Percentiles rank a stretch among this genome's conserved stretches.
Conservation (phyloP, 345 rosid species). For the Raphanus raphanistrum region DNA sequence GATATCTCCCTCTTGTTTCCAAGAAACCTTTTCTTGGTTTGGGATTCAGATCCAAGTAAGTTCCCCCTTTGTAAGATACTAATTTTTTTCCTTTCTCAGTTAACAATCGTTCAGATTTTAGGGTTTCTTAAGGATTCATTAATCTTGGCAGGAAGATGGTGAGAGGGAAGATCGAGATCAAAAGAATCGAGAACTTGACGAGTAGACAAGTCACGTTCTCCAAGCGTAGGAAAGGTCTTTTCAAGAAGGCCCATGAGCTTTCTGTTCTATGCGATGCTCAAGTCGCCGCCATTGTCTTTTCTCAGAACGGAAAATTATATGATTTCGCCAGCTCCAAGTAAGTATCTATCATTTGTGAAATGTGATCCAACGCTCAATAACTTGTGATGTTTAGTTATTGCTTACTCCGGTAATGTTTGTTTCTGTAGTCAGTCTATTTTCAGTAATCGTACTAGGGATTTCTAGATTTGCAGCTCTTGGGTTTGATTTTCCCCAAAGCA, state of each 20-base stretch:
- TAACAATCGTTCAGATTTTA: background rate
- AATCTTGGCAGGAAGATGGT: constrained; percentile 37
- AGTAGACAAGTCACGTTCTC: constrained; percentile 63
- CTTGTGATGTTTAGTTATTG: too few relatives aligned
- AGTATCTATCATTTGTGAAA: constrained; percentile 10
- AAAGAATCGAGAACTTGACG: constrained; percentile 48
- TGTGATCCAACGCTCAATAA: too few relatives aligned
- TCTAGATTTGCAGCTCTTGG: background rate
- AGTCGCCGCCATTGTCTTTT: constrained; percentile 51
- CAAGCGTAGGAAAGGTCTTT: constrained; percentile 52
- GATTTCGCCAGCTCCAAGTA: constrained; percentile 54
- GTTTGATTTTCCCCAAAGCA: background rate
- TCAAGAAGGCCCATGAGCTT: constrained; percentile 63
- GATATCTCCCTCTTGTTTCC: background rate
- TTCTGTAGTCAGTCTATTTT: background rate
- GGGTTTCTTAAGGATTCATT: constrained; percentile 1
- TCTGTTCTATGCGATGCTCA: constrained; percentile 45
- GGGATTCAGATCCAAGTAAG: constrained; percentile 14
- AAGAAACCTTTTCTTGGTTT: constrained; percentile 20
- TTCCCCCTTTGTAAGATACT: background rate
- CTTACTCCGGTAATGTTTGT: too few relatives aligned
- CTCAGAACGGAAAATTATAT: constrained; percentile 47
- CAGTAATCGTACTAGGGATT: background rate
- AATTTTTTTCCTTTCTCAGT: background rate
- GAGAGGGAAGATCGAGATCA: constrained; percentile 55